Evolutionary conservation across 345 rosid genomes (phyloP), one percentile per base, ranked within the genome.

Genomic region (Melaleuca alternifolia): DNA sequence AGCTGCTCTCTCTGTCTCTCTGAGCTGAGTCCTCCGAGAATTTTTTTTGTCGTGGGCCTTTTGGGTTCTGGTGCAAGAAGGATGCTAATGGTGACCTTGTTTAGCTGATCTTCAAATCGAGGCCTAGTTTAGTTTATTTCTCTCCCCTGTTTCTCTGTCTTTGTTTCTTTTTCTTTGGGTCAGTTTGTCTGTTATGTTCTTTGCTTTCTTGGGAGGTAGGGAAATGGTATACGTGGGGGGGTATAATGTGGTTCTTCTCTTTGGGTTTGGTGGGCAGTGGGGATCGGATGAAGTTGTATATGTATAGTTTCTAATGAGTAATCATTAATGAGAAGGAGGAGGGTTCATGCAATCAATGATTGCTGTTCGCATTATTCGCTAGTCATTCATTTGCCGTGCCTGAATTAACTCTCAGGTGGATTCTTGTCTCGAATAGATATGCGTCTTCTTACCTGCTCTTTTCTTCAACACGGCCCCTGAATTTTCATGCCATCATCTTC

Each of bases 231-330:
- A 91, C 86, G 90, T 84, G 84, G 57, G 15, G 53, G 79, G 79
- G 79, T 33, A 65, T 33, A 65, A 65, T 16, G 48, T 16, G 44
- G 41, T 30, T 62, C 30, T 62, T 62, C 76, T 62, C 76, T 62
- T 62, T 30, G 83, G 83, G 50, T 50, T 8, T 21, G 87, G 41
- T 50, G 33, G 83, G 86, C 85, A 82, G 91, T 88, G 86, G 91
- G 92, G 87, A 86, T 88, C 86, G 85, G 84, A 71, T 81, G 89
- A 93, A 90, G 92, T 86, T 91, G 88, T 84, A 87, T 90, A 92
- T 94, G 93, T 89, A 91, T 92, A 92, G 90, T 85, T 87, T 83
- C 79, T 71, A 71, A 33, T 71, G 79, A 71, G 79, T 71, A 71
- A 33, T 71, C 79, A 84, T 88, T 71, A 86, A 90, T 84, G 83